Conservation (phyloP, 1,284 basidiomycete species). For the Ganoderma sp. region DNA sequence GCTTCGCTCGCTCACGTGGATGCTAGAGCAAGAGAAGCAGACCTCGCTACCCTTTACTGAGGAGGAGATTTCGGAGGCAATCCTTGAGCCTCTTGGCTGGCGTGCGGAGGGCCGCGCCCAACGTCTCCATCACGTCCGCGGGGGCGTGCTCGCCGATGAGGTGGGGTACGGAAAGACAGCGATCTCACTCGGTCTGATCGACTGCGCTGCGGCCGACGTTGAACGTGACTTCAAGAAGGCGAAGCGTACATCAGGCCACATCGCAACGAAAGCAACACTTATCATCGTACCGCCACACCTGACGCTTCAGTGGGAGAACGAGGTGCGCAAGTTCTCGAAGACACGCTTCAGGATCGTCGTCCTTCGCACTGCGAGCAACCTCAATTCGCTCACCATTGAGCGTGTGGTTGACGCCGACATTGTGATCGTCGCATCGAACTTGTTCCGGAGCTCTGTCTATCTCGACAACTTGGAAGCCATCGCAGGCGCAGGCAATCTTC, state of each 20-base stretch:
- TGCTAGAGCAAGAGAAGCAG: conserved; percentile 80
- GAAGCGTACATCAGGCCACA: conserved; percentile 67
- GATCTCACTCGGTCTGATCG: conserved; percentile 89
- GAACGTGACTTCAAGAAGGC: conserved; percentile 57
- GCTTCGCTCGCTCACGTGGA: conserved; percentile 91
- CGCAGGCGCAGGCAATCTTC: conserved; percentile 69
- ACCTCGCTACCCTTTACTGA: conserved; percentile 81
- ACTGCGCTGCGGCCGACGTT: conserved; percentile 65
- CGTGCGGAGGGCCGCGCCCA: conserved; percentile 90
- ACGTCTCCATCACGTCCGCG: conserved; percentile 76
- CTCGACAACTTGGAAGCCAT: conserved; percentile 77
- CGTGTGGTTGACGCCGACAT: conserved; percentile 85
- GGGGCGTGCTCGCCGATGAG: conserved; percentile 94
- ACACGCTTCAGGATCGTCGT: conserved; percentile 71
- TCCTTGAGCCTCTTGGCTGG: conserved; percentile 88
- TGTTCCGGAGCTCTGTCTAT: conserved; percentile 84
- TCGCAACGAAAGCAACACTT: conserved; percentile 80
- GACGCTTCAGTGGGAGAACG: conserved; percentile 88
- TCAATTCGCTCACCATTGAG: conserved; percentile 80
- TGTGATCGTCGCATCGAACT: conserved; percentile 84
- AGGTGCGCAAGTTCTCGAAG: conserved; percentile 82
- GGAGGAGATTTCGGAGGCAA: conserved; percentile 93
- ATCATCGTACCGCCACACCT: conserved; percentile 93
- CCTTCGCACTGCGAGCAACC: conserved; percentile 72
- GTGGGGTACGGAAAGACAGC: conserved; percentile 98